Evolutionary conservation across 805 yeast species (phyloP), one percentile per base, ranked within the genome.

Genomic region (Lipomyces starkeyi): DNA sequence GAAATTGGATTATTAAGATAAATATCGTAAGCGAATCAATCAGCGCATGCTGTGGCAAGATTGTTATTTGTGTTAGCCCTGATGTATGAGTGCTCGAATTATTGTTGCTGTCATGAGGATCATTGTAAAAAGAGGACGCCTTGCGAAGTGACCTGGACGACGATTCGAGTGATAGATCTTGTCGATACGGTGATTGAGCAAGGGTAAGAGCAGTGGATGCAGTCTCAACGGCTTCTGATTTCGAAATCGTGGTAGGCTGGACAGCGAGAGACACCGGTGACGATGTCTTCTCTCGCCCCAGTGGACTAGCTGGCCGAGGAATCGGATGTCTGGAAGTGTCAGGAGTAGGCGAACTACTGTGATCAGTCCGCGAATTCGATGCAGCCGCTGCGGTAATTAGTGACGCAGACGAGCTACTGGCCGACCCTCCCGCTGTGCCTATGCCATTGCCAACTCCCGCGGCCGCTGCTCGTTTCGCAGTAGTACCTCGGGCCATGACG

Each of bases 1-100:
- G 82, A 22, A 76, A 64, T 63, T 76, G 75, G 43, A 73, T 55
- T 54, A 79, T 73, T n/a, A 79, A 64, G 37, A 75, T 72, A 53
- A 79, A 72, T 14, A 79, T 64, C 6, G 80, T 78, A 57, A 79
- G 61, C 1, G 81, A 75, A 64, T 79, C 81, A n/a, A 72, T 35
- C 57, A 78, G 72, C 1, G 80, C 71, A 22, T 77, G 74, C 49
- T 78, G 76, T 20, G 76, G 74, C 43, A 79, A 72, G 53, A 79
- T 64, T 34, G 68, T 58, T 11, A 43, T 47, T 20, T 59, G 65
- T 5, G 37, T 25, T 22, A 34, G 55, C 20, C 49, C 49, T n/a
- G n/a, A n/a, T 22, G 14, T 29, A 14, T 27, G 49, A 43, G 49
- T 13, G 14, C 49, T 43, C 49, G 20, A 43, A 34, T 47, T 60